Evolutionary conservation across 2,329 filamentous ascomycete species (phyloP), one percentile per base, ranked within the genome.

Genomic region (Didymella segeticola): DNA sequence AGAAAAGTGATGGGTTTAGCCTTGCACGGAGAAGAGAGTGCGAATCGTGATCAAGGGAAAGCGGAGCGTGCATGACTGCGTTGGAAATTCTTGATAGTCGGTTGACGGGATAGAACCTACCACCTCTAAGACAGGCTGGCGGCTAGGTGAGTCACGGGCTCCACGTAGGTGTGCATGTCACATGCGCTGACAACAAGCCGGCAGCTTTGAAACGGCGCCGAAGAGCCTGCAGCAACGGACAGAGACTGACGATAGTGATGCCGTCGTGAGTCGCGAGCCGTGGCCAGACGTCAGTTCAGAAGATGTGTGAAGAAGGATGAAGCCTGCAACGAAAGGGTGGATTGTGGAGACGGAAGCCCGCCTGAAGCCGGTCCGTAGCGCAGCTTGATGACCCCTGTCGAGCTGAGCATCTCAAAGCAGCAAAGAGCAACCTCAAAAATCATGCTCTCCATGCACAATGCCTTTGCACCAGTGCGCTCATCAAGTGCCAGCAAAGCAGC

Each of bases 161-260:
- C 58, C 69, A 73, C 70, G 68, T 73, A 56, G 68, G 53, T 36
- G 43, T 65, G 66, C 68, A 71, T 70, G 64, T 63, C 46, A 46
- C 50, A 51, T 60, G 63, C 50, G 49, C 56, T 45, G 52, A 57
- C 58, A 56, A 26, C 36, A 51, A 50, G 58, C 61, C 63, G 60
- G 61, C 68, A 67, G 56, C 61, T 60, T 52, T 69, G 69, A 71
- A 74, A 73, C 68, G 47, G 43, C 56, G 43, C 57, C 55, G 56
- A 58, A 59, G 39, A 26, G 23, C 42, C 34, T 45, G 46, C 33
- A 53, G 56, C 57, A 53, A 58, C 46, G 43, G 46, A 57, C 57
- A 62, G 63, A 60, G 57, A 58, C 62, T 59, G 64, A 58, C 41
- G 59, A 60, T 53, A 57, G 58, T 53, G 49, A 54, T 26, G 51